A percentile compares a stretch with the other conserved stretches of the same genome.
Conservation (phyloP, 2,329 filamentous ascomycete genomes). For the Trichoderma citrinoviride region DNA sequence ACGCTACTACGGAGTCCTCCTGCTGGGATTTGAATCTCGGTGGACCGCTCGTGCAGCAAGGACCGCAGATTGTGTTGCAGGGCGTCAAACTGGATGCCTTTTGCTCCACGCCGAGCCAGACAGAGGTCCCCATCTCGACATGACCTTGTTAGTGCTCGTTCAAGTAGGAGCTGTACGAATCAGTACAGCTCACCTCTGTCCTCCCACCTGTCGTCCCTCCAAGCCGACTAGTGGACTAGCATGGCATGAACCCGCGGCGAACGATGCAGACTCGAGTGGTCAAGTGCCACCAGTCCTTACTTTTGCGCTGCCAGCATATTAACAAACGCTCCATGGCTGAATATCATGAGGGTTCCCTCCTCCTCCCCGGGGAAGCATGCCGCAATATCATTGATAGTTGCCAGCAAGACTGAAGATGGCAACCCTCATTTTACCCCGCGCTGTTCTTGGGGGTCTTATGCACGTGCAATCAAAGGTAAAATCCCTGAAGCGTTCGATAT, state of each 20-base stretch:
- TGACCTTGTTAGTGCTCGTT: not conserved
- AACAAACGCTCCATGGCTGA: not conserved
- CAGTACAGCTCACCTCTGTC: not conserved
- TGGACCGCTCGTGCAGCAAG: constrained; percentile 8
- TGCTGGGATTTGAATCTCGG: constrained; percentile 16
- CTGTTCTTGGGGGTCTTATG: constrained; percentile 5
- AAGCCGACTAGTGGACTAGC: too few relatives aligned
- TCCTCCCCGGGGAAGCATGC: not conserved
- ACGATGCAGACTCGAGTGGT: constrained; percentile 1
- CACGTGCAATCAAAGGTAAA: constrained; percentile 15
- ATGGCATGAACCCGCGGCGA: constrained; percentile 5
- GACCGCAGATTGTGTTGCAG: constrained; percentile 10
- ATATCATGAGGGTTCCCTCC: not conserved
- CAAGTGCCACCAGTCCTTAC: constrained; percentile 1
- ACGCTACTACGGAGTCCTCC: not conserved
- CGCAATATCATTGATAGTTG: not conserved
- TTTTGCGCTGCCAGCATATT: constrained; percentile 9
- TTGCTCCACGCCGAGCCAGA: constrained; percentile 2
- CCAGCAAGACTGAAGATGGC: not conserved
- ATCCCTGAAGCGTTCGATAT: not conserved
- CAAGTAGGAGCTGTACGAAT: too few relatives aligned
- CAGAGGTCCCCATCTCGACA: constrained; percentile 9
- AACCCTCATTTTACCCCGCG: constrained; percentile 18
- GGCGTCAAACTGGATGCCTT: not conserved
- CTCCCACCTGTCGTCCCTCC: not conserved